phyloP scores from a whole-genome alignment of 805 yeast species.

The Candida pseudofarinosa region DNA sequence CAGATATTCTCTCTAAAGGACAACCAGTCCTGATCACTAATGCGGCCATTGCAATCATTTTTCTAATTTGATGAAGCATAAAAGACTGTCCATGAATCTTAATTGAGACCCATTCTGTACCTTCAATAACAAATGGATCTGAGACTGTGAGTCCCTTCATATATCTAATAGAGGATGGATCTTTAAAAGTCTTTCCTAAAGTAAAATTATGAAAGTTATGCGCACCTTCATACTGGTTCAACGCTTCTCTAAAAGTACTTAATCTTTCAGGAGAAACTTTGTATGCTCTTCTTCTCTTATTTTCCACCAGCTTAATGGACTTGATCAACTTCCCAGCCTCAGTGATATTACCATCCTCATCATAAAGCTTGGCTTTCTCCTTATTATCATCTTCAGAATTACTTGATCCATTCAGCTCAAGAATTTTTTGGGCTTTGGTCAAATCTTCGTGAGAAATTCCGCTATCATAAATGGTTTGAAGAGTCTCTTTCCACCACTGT shows the following conservation, averaged over 20 bases:
- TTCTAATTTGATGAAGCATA: slow-evolving; percentile 96
- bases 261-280: slow-evolving; percentile 64
- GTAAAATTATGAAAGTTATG: slow-evolving; percentile 93
- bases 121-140: slow-evolving; percentile 87
- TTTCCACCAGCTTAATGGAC: slow-evolving; percentile 59
- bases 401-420: slow-evolving; percentile 16
- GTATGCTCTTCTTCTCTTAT: slow-evolving; percentile 61
- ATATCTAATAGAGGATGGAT: slow-evolving; percentile 77
- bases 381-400: slow-evolving; percentile 6
- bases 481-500: slow-evolving; percentile 65
- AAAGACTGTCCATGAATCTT: slow-evolving; percentile 98
- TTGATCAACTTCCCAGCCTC: slow-evolving; percentile 41
- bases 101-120: slow-evolving; percentile 93
- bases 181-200: slow-evolving; percentile 74
- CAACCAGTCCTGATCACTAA: slow-evolving; percentile 82
- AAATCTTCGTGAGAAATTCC: slow-evolving; percentile 22
- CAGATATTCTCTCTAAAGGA: slow-evolving; percentile 68
- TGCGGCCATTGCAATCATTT: slow-evolving; percentile 95
- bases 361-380: slow-evolving; percentile 13
- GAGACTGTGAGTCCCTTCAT: slow-evolving; percentile 78
- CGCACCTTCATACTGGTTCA: slow-evolving; percentile 74
- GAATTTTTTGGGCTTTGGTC: slow-evolving; percentile 27
- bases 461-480: slow-evolving; percentile 20
- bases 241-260: slow-evolving; percentile 58
- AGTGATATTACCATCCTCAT: slow-evolving; percentile 34